Evolutionary conservation across 176 grass and related monocot species (phyloP).

Genomic region (Oryza officinalis): DNA sequence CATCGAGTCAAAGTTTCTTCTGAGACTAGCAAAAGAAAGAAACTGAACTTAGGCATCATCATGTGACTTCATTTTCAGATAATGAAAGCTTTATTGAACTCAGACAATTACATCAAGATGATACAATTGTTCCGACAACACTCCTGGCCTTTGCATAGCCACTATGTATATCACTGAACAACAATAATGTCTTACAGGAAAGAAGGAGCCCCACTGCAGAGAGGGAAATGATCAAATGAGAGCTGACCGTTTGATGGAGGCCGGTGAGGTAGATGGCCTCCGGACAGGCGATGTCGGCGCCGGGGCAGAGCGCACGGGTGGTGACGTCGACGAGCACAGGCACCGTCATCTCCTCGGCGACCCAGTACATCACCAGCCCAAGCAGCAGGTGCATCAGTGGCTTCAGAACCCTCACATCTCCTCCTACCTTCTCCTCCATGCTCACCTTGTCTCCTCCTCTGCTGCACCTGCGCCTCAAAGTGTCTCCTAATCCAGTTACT

Average conservation of each 20-base stretch:
- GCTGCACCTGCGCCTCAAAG: background rate
- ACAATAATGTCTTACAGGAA: background rate
- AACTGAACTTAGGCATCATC: background rate
- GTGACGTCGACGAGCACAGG: conserved; percentile 80
- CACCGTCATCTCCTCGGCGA: conserved; percentile 91
- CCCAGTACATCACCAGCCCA: conserved; percentile 61
- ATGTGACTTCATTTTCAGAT: background rate
- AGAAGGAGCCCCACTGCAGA: no score
- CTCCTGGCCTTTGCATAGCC: no score
- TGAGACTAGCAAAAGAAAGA: background rate
- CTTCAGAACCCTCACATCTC: conserved; percentile 43
- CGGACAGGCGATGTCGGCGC: conserved; percentile 35
- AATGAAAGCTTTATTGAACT: no score
- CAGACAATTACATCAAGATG: no score
- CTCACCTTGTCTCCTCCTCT: background rate
- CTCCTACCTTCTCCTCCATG: conserved; percentile 11
- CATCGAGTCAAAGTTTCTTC: background rate
- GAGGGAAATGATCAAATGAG: background rate
- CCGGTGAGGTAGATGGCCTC: conserved; percentile 90
- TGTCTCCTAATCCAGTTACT: background rate
- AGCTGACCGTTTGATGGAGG: conserved; percentile 63
- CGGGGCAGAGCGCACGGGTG: conserved; percentile 63
- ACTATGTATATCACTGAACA: background rate
- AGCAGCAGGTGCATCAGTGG: conserved; percentile 66
- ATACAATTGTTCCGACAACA: no score